Conservation (phyloP, 768 basidiomycete species). For the Naganishia onofrii region DNA sequence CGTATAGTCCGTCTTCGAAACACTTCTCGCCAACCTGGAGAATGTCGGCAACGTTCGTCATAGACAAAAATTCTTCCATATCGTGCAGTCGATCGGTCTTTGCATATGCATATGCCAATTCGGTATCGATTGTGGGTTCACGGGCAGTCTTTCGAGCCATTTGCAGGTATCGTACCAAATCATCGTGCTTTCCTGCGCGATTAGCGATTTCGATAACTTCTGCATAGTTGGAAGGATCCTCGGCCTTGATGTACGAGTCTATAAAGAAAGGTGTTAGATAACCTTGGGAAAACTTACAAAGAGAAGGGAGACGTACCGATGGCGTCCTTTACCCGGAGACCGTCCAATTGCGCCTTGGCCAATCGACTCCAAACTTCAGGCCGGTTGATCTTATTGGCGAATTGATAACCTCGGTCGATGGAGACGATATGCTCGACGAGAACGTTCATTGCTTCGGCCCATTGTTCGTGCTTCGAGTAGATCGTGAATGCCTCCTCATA, state of each 20-base stretch:
- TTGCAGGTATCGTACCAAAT: slow-evolving; percentile 93
- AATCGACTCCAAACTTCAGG: slow-evolving; percentile 96
- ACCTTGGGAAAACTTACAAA: background rate
- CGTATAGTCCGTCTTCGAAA: slow-evolving; percentile 96
- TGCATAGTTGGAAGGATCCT: slow-evolving; percentile 85
- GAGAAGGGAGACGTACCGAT: slow-evolving; percentile 64
- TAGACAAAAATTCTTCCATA: slow-evolving; percentile 97
- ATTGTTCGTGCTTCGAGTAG: slow-evolving; percentile 95
- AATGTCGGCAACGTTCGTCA: slow-evolving; percentile 98
- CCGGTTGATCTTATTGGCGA: slow-evolving; percentile 91
- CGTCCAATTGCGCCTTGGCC: slow-evolving; percentile 98
- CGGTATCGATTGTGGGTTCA: slow-evolving; percentile 96
- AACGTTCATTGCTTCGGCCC: slow-evolving; percentile 93
- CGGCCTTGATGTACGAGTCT: slow-evolving; percentile 98
- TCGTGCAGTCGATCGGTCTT: slow-evolving; percentile 87
- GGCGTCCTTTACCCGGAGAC: slow-evolving; percentile 94
- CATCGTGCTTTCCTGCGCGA: slow-evolving; percentile 83
- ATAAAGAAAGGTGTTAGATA: slow-evolving; percentile 17
- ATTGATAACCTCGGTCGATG: slow-evolving; percentile 92
- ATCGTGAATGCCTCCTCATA: slow-evolving; percentile 96
- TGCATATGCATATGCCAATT: slow-evolving; percentile 95
- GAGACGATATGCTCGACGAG: slow-evolving; percentile 97
- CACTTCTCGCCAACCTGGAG: slow-evolving; percentile 98
- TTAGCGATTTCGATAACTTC: slow-evolving; percentile 96
- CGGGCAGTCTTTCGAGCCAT: slow-evolving; percentile 97